Conservation (phyloP, 2,329 filamentous ascomycete species). For the Geosmithia morbida region DNA sequence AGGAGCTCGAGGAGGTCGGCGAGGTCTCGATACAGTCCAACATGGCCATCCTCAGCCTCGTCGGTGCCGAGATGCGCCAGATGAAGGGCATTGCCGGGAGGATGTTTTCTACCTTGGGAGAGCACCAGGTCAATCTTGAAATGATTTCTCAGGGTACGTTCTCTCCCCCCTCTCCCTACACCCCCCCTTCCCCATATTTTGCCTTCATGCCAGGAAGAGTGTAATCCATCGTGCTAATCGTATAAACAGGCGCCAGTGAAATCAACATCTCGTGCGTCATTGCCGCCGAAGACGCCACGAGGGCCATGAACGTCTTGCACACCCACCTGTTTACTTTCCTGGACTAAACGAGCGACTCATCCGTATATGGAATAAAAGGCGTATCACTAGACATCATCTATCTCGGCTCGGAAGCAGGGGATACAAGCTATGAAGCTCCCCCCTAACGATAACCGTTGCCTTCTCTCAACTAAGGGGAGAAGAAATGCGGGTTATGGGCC, state of each 20-base stretch:
- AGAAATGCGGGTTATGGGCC: no score
- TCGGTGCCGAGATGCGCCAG: conserved; percentile 94
- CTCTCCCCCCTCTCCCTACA: not conserved
- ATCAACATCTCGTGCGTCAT: conserved; percentile 99
- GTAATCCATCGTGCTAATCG: not conserved
- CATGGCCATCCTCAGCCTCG: conserved; percentile 92
- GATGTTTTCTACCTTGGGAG: conserved; percentile 90
- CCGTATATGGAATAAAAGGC: not conserved
- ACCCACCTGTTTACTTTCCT: conserved; percentile 95
- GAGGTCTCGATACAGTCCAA: conserved; percentile 80
- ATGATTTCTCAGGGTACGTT: conserved; percentile 93
- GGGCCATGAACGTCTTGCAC: conserved; percentile 91
- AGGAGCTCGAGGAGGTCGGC: conserved; percentile 66
- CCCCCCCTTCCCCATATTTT: no score
- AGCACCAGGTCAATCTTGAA: conserved; percentile 92
- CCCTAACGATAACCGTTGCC: no score
- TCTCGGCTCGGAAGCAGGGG: no score
- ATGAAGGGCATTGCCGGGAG: conserved; percentile 87
- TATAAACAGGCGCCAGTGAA: conserved; percentile 70
- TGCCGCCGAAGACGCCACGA: conserved; percentile 75
- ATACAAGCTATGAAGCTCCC: no score
- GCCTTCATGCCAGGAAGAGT: no score
- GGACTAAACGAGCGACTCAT: conserved; percentile 47
- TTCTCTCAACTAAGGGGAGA: no score
- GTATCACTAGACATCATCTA: not conserved